These are phyloP conservation scores for Bromus sterilis DNA, from an alignment of 176 grass and related monocot species.

Conservation along the genomic window DNA sequence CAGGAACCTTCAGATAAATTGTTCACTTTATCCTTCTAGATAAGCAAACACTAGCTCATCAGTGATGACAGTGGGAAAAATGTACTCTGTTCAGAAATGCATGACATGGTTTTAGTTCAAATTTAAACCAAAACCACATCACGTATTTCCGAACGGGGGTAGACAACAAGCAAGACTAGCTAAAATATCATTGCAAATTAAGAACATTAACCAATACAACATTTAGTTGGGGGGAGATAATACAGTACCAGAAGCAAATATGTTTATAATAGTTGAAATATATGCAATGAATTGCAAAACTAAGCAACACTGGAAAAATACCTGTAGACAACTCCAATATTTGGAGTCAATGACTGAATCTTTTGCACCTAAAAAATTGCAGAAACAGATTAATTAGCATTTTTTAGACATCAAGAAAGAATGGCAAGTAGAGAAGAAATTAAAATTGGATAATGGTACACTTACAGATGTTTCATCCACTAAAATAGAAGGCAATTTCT, in stretches of 20 bases:
- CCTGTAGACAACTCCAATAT: constrained; percentile 97
- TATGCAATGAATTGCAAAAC: constrained; percentile 3
- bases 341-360: constrained; percentile 83
- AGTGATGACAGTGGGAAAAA: background rate
- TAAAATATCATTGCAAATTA: background rate
- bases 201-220: background rate
- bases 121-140: too few species aligned
- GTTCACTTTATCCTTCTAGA: background rate
- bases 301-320: constrained; percentile 6
- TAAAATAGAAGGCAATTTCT: constrained; percentile 79
- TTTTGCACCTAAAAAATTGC: constrained; percentile 75
- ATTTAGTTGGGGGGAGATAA: background rate
- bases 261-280: background rate
- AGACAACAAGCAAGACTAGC: background rate
- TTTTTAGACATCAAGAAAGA: background rate
- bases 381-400: background rate
- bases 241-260: background rate
- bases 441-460: background rate
- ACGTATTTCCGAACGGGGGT: too few species aligned
- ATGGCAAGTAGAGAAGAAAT: background rate
- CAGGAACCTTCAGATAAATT: background rate
- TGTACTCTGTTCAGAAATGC: too few species aligned
- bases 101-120: too few species aligned
- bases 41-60: background rate
- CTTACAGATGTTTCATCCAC: constrained; percentile 85